Evolutionary conservation across 148 eudicot genomes (phyloP).

Genomic region (Heliamphora exappendiculata): DNA sequence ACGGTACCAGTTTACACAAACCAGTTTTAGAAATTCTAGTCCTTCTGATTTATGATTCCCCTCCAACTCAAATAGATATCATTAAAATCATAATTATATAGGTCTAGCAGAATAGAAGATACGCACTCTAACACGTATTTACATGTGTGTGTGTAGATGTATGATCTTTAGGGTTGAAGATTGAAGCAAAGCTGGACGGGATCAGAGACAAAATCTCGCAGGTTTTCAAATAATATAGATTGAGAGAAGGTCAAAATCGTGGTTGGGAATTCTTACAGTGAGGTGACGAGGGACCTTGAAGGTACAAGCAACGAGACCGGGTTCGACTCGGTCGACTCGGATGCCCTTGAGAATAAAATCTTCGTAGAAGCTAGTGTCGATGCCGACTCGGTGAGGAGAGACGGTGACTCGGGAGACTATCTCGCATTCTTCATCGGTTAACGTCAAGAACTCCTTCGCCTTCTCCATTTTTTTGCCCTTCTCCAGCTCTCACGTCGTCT

Average conservation of each 20-base stretch:
- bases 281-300: conserved; percentile 69
- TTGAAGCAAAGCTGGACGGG: neutral
- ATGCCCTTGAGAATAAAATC: conserved; percentile 51
- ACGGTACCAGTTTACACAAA: too few relatives aligned
- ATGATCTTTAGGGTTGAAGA: neutral
- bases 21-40: too few relatives aligned
- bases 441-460: conserved; percentile 24
- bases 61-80: too few relatives aligned
- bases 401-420: conserved; percentile 33
- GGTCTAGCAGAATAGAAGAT: too few relatives aligned
- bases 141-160: neutral
- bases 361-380: conserved; percentile 51
- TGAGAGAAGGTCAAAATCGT: neutral
- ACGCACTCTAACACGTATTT: too few relatives aligned
- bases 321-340: conserved; percentile 61
- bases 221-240: neutral
- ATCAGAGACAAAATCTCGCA: neutral
- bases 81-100: too few relatives aligned
- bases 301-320: conserved; percentile 45
- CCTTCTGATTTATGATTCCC: too few relatives aligned
- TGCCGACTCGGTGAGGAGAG: conserved; percentile 37
- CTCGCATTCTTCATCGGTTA: conserved; percentile 29
- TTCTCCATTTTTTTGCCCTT: conserved; percentile 31
- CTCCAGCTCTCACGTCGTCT: neutral
- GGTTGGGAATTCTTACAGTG: conserved; percentile 28